A percentile compares a stretch with the other conserved stretches of the same genome.
phyloP scores from a whole-genome alignment of 345 rosid genomes.

The Syzygium oleosum region DNA sequence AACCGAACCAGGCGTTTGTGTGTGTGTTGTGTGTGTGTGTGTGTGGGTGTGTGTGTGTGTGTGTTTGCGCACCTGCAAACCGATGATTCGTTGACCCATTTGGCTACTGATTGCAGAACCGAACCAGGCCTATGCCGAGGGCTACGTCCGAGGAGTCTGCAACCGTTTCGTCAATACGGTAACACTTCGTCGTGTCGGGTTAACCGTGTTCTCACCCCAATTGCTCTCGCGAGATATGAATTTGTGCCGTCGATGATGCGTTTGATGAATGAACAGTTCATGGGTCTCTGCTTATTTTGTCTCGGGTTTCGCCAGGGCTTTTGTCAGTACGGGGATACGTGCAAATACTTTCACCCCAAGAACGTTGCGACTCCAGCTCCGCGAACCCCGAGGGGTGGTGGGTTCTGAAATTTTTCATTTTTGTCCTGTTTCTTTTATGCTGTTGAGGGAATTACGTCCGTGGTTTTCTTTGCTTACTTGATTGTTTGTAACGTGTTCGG shows the following conservation, averaged over 20 bases:
- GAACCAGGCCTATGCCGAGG: conserved; percentile 13
- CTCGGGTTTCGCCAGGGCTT: conserved; percentile 36
- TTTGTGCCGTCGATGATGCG: accelerated
- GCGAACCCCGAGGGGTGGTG: background rate
- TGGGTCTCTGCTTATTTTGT: background rate
- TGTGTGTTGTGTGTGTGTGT: background rate
- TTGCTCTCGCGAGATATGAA: background rate
- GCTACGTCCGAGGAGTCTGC: conserved; percentile 41
- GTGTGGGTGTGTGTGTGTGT: too few species aligned
- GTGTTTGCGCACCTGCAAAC: background rate
- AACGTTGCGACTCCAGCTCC: background rate
- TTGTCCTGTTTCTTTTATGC: background rate
- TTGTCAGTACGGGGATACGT: conserved; percentile 79
- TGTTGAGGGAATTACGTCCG: background rate
- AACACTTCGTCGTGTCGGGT: background rate
- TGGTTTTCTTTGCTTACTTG: background rate
- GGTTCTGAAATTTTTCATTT: background rate
- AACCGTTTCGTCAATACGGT: conserved; percentile 60
- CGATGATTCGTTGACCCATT: background rate
- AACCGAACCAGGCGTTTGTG: background rate
- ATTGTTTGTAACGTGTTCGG: background rate
- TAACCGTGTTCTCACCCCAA: too few species aligned
- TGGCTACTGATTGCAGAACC: conserved; percentile 11
- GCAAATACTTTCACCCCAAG: conserved; percentile 61
- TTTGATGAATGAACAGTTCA: background rate